Percentiles rank a stretch among this genome's conserved stretches.
These are phyloP conservation scores for Zymoseptoria ardabiliae DNA, from an alignment of 2,329 filamentous ascomycete species.

Conservation along the genomic window DNA sequence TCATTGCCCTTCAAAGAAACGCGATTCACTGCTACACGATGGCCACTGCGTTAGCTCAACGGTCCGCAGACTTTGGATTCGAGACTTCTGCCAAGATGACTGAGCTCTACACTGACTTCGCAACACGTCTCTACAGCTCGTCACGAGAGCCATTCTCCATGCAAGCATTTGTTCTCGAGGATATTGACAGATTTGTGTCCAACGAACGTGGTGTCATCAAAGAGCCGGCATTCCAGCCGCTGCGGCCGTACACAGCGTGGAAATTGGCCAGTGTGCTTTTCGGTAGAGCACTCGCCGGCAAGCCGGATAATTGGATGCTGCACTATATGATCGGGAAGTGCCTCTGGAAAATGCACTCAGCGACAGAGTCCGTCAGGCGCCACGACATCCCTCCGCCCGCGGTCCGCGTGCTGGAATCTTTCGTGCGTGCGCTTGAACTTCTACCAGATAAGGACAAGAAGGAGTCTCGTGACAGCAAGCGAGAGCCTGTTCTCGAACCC, in stretches of 20 bases:
- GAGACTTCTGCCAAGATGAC: constrained; percentile 52
- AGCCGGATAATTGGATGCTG: constrained; percentile 57
- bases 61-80: constrained; percentile 47
- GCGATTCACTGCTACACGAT: constrained; percentile 73
- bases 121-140: constrained; percentile 60
- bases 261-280: constrained; percentile 57
- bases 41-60: constrained; percentile 56
- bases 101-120: constrained; percentile 63
- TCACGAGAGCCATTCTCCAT: constrained; percentile 61
- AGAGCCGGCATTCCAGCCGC: constrained; percentile 51
- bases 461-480: constrained; percentile 51
- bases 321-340: constrained; percentile 66
- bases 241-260: constrained; percentile 56
- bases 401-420: constrained; percentile 48
- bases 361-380: constrained; percentile 16
- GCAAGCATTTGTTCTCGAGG: constrained; percentile 56
- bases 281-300: constrained; percentile 50
- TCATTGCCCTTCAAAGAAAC: constrained; percentile 67
- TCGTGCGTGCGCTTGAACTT: constrained; percentile 53
- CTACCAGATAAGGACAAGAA: constrained; percentile 41
- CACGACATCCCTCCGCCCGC: constrained; percentile 26
- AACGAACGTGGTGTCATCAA: constrained; percentile 42
- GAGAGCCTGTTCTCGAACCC: constrained; percentile 79
- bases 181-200: constrained; percentile 52
- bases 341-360: constrained; percentile 61